Percentiles rank a stretch among this genome's conserved stretches.
phyloP scores from a whole-genome alignment of 1,284 basidiomycete genomes.

The Pisolithus thermaeus region DNA sequence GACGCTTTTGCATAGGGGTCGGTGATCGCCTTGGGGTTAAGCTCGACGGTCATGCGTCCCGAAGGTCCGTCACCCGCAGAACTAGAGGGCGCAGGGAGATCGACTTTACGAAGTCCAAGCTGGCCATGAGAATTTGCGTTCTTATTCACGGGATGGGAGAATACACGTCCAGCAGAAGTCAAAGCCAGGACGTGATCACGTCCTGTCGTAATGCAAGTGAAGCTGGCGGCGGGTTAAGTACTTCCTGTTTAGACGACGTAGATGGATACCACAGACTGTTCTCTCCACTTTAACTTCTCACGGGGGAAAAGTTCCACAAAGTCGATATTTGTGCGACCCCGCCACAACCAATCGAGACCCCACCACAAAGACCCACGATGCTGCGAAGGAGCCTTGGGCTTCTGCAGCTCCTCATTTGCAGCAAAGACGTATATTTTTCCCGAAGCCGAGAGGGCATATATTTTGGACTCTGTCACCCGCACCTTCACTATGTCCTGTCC shows the following conservation, averaged over 20 bases:
- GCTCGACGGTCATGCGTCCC: constrained; percentile 44
- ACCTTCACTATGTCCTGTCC: constrained; percentile 64
- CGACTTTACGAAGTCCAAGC: constrained; percentile 69
- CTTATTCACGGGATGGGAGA: constrained; percentile 72
- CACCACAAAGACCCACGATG: constrained; percentile 47
- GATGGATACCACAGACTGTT: constrained; percentile 39
- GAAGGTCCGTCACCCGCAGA: constrained; percentile 19
- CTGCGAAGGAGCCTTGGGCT: constrained; percentile 28
- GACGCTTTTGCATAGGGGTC: constrained; percentile 47
- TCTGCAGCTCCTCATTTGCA: constrained; percentile 43
- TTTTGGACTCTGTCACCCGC: constrained; percentile 48
- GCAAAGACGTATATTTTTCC: constrained; percentile 72
- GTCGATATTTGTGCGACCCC: constrained; percentile 43
- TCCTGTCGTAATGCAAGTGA: constrained; percentile 71
- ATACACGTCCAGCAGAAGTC: constrained; percentile 77
- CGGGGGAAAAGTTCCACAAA: constrained; percentile 47
- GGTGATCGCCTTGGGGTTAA: constrained; percentile 51
- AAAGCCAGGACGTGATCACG: constrained; percentile 81
- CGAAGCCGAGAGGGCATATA: constrained; percentile 71
- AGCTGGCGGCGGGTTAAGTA: constrained; percentile 37
- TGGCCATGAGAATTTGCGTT: constrained; percentile 84
- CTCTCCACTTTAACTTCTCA: constrained; percentile 44
- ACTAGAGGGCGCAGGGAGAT: constrained; percentile 38
- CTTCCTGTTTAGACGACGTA: background rate
- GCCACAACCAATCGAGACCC: constrained; percentile 50